Conservation (phyloP, 805 yeast species). For the Cyberlindnera mrakii region DNA sequence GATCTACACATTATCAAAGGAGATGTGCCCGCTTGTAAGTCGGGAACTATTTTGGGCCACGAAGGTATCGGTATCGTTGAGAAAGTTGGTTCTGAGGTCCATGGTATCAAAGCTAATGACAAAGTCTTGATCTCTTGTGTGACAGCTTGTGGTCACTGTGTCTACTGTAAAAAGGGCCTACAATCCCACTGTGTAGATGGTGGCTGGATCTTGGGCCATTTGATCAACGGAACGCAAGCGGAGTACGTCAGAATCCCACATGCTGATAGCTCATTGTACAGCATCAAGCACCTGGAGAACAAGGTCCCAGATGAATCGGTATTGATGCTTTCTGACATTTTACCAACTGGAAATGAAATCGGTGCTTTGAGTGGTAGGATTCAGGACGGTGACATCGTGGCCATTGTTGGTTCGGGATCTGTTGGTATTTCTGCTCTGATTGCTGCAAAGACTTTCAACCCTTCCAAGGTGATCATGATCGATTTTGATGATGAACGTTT, state of each 20-base stretch:
- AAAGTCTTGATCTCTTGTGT: constrained; percentile 60
- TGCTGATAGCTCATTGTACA: constrained; percentile 35
- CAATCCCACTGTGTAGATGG: constrained; percentile 58
- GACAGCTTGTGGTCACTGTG: constrained; percentile 55
- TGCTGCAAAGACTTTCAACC: constrained; percentile 47
- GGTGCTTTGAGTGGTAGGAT: constrained; percentile 52
- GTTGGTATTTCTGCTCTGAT: constrained; percentile 60
- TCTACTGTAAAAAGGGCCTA: constrained; percentile 46
- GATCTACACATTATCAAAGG: constrained; percentile 61
- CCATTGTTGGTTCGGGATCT: constrained; percentile 64
- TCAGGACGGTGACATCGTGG: constrained; percentile 50
- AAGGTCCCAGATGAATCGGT: constrained; percentile 41
- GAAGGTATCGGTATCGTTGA: constrained; percentile 54
- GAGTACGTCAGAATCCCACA: constrained; percentile 52
- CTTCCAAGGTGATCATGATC: constrained; percentile 47
- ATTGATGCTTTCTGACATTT: constrained; percentile 56
- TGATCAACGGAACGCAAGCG: constrained; percentile 65
- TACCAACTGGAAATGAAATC: constrained; percentile 64
- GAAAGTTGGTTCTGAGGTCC: constrained; percentile 43
- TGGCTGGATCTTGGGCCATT: constrained; percentile 49
- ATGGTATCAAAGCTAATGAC: constrained; percentile 48
- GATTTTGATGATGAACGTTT: constrained; percentile 56
- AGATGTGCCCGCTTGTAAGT: constrained; percentile 46
- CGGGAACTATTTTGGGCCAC: constrained; percentile 50
- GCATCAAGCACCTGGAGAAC: constrained; percentile 27